A percentile compares a stretch with the other conserved stretches of the same genome.
Evolutionary conservation across 2,329 filamentous ascomycete genomes (phyloP).

Genomic region (Ophiostoma perfectum): DNA sequence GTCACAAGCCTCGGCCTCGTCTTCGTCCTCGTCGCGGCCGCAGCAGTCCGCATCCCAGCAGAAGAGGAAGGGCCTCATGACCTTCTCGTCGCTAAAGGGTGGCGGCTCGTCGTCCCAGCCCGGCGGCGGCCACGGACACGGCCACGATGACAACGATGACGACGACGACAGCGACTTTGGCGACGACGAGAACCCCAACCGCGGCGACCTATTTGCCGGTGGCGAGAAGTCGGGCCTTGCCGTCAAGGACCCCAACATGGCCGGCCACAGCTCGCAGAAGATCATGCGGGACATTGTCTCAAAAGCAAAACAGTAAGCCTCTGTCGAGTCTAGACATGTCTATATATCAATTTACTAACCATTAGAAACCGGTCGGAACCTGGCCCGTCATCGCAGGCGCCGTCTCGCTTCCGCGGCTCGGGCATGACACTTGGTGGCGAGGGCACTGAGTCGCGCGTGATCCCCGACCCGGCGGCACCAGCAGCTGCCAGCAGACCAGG

Average conservation of each 20-base stretch:
- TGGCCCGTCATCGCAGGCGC: slow-evolving; percentile 37
- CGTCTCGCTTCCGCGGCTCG: slow-evolving; percentile 59
- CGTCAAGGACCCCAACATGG: slow-evolving; percentile 53
- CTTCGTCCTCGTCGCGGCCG: slow-evolving; percentile 25
- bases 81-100: slow-evolving; percentile 51
- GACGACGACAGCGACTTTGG: slow-evolving; percentile 55
- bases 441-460: slow-evolving; percentile 61
- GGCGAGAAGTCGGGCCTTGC: slow-evolving; percentile 76
- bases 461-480: slow-evolving; percentile 54
- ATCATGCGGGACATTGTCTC: slow-evolving; percentile 60
- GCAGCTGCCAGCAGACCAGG: slow-evolving; percentile 26
- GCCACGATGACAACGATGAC: slow-evolving; percentile 48
- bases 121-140: slow-evolving; percentile 52
- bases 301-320: slow-evolving; percentile 46
- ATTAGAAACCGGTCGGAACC: slow-evolving; percentile 16
- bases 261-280: slow-evolving; percentile 45
- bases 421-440: slow-evolving; percentile 76
- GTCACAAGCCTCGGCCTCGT: slow-evolving; percentile 35
- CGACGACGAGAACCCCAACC: slow-evolving; percentile 50
- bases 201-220: slow-evolving; percentile 70
- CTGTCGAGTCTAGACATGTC: not conserved
- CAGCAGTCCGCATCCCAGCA: slow-evolving; percentile 38
- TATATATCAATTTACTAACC: not conserved
- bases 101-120: slow-evolving; percentile 42
- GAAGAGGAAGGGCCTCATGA: slow-evolving; percentile 58